These are phyloP conservation scores for Colletotrichum chrysophilum DNA, from an alignment of 2,329 filamentous ascomycete genomes.

Conservation along the genomic window DNA sequence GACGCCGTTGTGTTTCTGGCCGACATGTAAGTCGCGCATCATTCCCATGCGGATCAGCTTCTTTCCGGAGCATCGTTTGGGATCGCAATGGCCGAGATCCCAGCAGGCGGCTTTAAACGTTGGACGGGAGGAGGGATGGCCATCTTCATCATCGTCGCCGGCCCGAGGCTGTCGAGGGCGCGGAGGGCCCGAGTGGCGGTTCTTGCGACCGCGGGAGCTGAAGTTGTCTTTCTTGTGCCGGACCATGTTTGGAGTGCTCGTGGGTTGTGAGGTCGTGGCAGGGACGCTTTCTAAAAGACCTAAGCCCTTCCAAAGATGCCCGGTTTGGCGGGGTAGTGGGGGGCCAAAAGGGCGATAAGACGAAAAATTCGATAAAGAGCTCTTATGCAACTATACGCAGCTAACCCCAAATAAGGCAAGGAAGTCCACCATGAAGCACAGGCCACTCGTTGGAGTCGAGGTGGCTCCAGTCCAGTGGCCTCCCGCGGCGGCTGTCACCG, in stretches of 20 bases:
- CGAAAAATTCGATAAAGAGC: constrained; percentile 3
- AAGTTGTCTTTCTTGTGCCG: constrained; percentile 93
- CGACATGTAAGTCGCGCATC: constrained; percentile 91
- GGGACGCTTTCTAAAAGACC: neutral
- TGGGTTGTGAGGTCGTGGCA: neutral
- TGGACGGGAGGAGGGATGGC: constrained; percentile 40
- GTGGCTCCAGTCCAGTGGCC: constrained; percentile 7
- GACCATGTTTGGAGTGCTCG: constrained; percentile 66
- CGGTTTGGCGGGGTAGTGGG: constrained; percentile 2
- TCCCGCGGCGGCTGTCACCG: constrained; percentile 12
- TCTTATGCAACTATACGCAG: neutral
- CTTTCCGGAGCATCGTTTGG: constrained; percentile 95
- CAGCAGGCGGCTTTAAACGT: constrained; percentile 93
- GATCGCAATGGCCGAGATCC: constrained; percentile 97
- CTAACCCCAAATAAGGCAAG: neutral
- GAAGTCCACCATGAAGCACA: neutral
- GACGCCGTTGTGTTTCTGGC: constrained; percentile 89
- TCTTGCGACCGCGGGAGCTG: constrained; percentile 75
- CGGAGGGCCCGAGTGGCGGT: constrained; percentile 57
- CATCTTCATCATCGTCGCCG: constrained; percentile 31
- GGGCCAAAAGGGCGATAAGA: neutral
- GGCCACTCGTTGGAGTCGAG: constrained; percentile 6
- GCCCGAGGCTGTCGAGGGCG: constrained; percentile 56
- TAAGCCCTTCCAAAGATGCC: neutral
- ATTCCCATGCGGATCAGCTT: constrained; percentile 88